phyloP scores from a whole-genome alignment of 1,139 yeast genomes.

The Magnusiomyces suaveolens region DNA sequence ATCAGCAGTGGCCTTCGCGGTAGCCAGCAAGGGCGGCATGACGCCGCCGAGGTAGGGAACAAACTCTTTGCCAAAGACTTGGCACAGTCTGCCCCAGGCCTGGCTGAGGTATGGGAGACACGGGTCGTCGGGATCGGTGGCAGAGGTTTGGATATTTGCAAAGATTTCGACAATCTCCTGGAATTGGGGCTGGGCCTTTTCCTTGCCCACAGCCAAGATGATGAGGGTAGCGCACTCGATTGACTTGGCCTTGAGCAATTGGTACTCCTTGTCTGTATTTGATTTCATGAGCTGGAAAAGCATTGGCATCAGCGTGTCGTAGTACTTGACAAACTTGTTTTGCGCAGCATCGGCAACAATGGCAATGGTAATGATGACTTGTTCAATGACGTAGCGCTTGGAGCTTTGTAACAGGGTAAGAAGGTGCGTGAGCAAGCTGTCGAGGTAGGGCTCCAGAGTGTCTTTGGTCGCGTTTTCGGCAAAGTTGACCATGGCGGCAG shows the following conservation, averaged over 20 bases:
- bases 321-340: constrained; percentile 75
- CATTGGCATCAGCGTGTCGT: constrained; percentile 90
- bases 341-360: constrained; percentile 97
- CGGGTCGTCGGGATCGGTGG: constrained; percentile 58
- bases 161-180: constrained; percentile 65
- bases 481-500: constrained; percentile 94
- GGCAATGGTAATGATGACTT: constrained; percentile 91
- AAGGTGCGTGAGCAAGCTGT: constrained; percentile 62
- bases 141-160: constrained; percentile 51
- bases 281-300: constrained; percentile 68
- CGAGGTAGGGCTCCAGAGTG: constrained; percentile 81
- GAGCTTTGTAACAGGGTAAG: constrained; percentile 72
- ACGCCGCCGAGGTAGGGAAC: constrained; percentile 82
- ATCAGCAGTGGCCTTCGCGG: constrained; percentile 87
- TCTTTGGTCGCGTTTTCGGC: constrained; percentile 86
- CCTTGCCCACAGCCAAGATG: constrained; percentile 94
- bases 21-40: constrained; percentile 71
- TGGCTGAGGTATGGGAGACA: constrained; percentile 79
- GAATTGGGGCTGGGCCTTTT: constrained; percentile 69
- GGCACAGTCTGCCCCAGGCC: constrained; percentile 93
- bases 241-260: constrained; percentile 81
- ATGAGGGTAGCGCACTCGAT: constrained; percentile 91
- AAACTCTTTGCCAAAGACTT: constrained; percentile 76
- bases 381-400: constrained; percentile 90
- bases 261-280: constrained; percentile 71